Evolutionary conservation across 345 rosid genomes (phyloP), one percentile per base, ranked within the genome.

Genomic region (Brassica cretica): DNA sequence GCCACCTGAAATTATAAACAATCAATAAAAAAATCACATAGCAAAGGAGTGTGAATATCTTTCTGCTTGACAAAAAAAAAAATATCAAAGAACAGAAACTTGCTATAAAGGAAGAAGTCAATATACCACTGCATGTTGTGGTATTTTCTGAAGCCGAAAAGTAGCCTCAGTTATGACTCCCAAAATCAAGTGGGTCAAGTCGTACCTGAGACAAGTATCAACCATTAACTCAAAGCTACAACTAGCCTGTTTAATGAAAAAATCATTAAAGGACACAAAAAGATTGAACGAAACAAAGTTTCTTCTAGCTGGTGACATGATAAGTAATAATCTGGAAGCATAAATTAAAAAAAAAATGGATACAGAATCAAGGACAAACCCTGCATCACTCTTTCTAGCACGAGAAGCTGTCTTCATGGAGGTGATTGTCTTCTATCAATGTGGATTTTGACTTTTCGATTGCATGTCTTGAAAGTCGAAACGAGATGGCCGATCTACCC

Each of bases 351-450:
- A 19, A 19, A 37, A 10, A 4, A 11, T 21, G 32, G 66, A 61
- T 5, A 61, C 8, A 73, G 21, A 73, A 51, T n/a, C 55, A 73
- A 33, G 59, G 73, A 78, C 91, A 77, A 49, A 94, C 97, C 97
- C 98, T 44, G 98, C 97, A 82, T 97, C 86, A 87, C 98, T 92
- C 84, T 94, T 94, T 83, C 97, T 88, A 77, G 97, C 98, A 79
- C 97, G 93, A 56, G 98, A 94, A 82, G 97, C 97, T 79, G 98
- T 92, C 89, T 92, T 94, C 51, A 94, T 21, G 24, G 24, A 21
- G 24, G 24, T 21, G 24, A 21, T 21, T 21, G 24, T 21, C 24
- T 21, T 21, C 24, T 21, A 21, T 21, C 24, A 21, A 21, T 21
- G 24, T 21, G 24, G 24, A 21, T 21, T 21, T 21, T 21, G 24